Evolutionary conservation across 2,329 filamentous ascomycete species (phyloP).

Genomic region (Phaeosphaeriaceae sp.): DNA sequence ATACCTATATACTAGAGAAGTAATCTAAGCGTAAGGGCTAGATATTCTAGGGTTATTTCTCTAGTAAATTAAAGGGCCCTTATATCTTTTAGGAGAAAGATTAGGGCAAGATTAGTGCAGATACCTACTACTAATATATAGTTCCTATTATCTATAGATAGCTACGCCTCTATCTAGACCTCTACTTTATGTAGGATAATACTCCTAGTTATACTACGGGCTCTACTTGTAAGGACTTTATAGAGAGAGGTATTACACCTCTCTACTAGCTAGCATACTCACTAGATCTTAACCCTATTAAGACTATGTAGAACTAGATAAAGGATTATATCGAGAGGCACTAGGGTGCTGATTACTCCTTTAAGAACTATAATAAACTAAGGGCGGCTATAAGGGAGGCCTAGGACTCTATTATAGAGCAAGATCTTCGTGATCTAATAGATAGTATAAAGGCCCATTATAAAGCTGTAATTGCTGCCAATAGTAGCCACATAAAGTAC

Average conservation of each 20-base stretch:
- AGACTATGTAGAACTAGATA: no score
- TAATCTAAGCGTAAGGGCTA: no score
- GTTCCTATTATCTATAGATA: no score
- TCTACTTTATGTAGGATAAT: conserved; percentile 5
- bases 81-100: no score
- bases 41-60: no score
- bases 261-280: background rate
- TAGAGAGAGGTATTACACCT: background rate
- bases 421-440: background rate
- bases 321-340: background rate
- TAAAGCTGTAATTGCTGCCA: background rate
- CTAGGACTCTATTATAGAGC: no score
- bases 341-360: background rate
- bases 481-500: background rate
- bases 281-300: background rate
- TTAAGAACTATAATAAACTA: background rate
- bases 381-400: background rate
- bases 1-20: no score
- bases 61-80: no score
- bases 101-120: no score
- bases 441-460: background rate
- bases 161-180: background rate
- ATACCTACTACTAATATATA: background rate
- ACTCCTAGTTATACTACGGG: background rate
- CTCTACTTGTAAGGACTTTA: background rate